These are phyloP conservation scores for Fusarium agapanthi DNA, from an alignment of 2,329 filamentous ascomycete genomes.

Conservation along the genomic window DNA sequence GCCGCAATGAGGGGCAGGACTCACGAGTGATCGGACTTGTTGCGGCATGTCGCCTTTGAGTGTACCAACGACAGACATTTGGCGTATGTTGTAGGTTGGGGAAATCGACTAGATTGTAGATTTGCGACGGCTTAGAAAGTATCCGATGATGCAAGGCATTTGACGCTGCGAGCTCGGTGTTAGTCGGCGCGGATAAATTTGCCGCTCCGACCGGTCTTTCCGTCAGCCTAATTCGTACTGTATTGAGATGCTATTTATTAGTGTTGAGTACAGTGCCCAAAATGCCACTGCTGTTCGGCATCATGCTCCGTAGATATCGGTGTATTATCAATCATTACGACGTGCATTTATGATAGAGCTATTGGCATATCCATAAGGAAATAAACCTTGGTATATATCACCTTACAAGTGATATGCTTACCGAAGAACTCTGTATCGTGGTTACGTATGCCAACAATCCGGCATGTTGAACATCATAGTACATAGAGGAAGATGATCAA, in stretches of 20 bases:
- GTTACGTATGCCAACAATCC: neutral
- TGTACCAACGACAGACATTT: slow-evolving; percentile 51
- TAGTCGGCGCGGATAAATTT: slow-evolving; percentile 50
- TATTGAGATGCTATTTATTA: accelerated
- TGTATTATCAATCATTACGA: slow-evolving; percentile 5
- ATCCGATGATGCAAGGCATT: slow-evolving; percentile 44
- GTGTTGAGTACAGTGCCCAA: neutral
- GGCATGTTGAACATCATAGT: neutral
- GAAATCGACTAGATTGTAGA: slow-evolving; percentile 19
- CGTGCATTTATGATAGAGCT: neutral
- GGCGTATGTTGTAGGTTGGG: slow-evolving; percentile 43
- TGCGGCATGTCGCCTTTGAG: slow-evolving; percentile 64
- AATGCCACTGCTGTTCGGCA: neutral
- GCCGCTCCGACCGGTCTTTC: slow-evolving; percentile 40
- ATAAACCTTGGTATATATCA: accelerated
- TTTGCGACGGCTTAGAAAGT: slow-evolving; percentile 32
- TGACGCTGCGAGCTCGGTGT: slow-evolving; percentile 43
- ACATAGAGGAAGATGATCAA: neutral
- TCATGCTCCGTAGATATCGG: slow-evolving; percentile 7
- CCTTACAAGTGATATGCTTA: too few species aligned
- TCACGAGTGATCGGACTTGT: slow-evolving; percentile 65
- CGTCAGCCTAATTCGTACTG: neutral
- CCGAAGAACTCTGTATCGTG: neutral
- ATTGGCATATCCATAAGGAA: neutral
- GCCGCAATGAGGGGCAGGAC: slow-evolving; percentile 36